phyloP scores from a whole-genome alignment of 140 eudicot species.

The Ambrosia hybrid region DNA sequence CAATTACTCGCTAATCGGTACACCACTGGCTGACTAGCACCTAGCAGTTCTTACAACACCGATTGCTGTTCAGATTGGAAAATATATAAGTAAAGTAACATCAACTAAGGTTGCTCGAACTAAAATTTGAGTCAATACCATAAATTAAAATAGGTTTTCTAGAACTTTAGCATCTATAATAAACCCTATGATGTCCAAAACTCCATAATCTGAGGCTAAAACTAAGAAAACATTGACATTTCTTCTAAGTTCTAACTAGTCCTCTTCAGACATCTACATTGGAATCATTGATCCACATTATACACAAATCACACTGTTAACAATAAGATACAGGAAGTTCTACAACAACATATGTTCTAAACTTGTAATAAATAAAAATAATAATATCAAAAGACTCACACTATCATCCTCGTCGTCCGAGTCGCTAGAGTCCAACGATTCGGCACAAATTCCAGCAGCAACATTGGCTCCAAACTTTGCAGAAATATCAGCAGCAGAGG shows the following conservation, averaged over 20 bases:
- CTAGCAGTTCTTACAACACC: no score
- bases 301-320: background rate
- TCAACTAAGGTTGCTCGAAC: background rate
- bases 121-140: no score
- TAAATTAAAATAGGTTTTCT: conserved; percentile 8
- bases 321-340: background rate
- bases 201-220: background rate
- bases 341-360: background rate
- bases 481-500: conserved; percentile 41
- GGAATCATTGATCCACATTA: background rate
- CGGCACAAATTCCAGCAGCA: conserved; percentile 32
- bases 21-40: no score
- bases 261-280: no score
- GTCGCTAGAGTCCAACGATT: conserved; percentile 62
- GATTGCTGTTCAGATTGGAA: background rate
- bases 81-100: conserved; percentile 5
- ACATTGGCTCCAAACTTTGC: conserved; percentile 43
- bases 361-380: no score
- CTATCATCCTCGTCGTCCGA: conserved; percentile 86
- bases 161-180: background rate
- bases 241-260: background rate
- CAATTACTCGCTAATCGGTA: no score
- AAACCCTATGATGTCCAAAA: conserved; percentile 1
- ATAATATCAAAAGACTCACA: conserved; percentile 43
- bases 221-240: background rate